Base-by-base conservation (phyloP, 1,284 basidiomycete species). In the Rhodotorula sp. region DNA sequence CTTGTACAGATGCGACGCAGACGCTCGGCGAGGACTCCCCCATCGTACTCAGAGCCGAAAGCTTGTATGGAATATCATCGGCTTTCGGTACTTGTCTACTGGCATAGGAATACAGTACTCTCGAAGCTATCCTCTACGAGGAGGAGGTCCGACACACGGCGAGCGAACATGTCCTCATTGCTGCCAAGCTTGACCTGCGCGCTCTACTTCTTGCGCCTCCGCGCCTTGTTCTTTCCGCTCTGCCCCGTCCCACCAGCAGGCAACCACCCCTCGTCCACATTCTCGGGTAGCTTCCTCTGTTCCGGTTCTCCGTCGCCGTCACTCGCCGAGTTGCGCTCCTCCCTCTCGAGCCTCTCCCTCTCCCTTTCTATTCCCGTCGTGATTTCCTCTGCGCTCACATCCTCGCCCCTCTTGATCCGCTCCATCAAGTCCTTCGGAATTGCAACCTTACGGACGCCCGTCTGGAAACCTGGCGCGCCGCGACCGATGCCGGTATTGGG, bases 311-410 rank as follows among this genome's bases (percentile, higher is more conserved):
- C 63, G 30, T 53, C 58, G 46, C 37, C 40, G 40, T 7, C 40
- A 18, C 40, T 44, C 40, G 40, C 40, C 16, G 10, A 11, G 16
- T 13, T 44, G 40, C 40, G 34, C 31, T 68, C 61, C 46, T 70
- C 63, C 31, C 59, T 44, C 40, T 18, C 51, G 47, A 71, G 44
- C 34, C 56, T 16, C 52, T 65, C 50, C 46, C 40, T 31, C 55
- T 72, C 65, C 24, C 26, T 55, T 22, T 70, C 70, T 28, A 74
- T 52, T 4, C 70, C 73, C 0, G 46, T 66, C 10, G 73, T 74
- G 40, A 74, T 65, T 51, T 74, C 73, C 51, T 74, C 73, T 1
- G 68, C 68, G n/a, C 60, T 61, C 30, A 74, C 73, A 13, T 74
- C 73, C 56, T 74, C 73, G 28, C 73, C 73, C 22, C 65, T 64